Percentiles rank a stretch among this genome's conserved stretches.
Conservation (phyloP, 106 monocot species). For the Triglochin maritima region DNA sequence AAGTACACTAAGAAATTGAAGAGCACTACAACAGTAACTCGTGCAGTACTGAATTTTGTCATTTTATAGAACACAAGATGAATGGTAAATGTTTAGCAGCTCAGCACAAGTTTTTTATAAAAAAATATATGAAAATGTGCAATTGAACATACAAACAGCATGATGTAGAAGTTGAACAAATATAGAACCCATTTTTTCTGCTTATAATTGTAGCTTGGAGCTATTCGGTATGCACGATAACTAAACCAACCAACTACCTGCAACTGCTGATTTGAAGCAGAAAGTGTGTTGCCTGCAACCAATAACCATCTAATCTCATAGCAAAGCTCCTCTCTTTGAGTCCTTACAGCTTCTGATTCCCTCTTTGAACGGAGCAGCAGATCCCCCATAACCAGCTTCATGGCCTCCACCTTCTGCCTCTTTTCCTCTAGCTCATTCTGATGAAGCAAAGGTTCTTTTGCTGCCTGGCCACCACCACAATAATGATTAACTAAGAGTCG, state of each 20-base stretch:
- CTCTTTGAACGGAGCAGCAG: conserved; percentile 36
- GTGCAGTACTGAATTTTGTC: too few relatives aligned
- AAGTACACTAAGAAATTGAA: too few relatives aligned
- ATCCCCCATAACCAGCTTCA: conserved; percentile 36
- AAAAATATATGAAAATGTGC: too few relatives aligned
- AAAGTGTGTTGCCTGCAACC: conserved; percentile 56
- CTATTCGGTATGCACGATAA: too few relatives aligned
- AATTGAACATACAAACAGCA: too few relatives aligned
- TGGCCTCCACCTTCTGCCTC: conserved; percentile 47
- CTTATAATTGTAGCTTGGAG: too few relatives aligned
- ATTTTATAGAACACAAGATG: too few relatives aligned
- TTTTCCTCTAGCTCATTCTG: conserved; percentile 70
- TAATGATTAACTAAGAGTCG: background rate
- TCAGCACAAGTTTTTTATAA: too few relatives aligned
- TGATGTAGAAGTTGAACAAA: too few relatives aligned
- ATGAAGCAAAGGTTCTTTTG: conserved; percentile 36
- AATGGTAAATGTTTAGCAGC: too few relatives aligned
- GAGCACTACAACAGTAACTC: too few relatives aligned
- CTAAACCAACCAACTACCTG: conserved; percentile 34
- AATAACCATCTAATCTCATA: conserved; percentile 37
- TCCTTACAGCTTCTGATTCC: conserved; percentile 31
- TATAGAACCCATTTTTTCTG: too few relatives aligned
- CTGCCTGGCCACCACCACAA: conserved; percentile 31
- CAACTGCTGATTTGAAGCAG: conserved; percentile 41
- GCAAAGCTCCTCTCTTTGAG: conserved; percentile 50